Evolutionary conservation across 805 yeast genomes (phyloP).

Genomic region (Citeromyces matritensis): DNA sequence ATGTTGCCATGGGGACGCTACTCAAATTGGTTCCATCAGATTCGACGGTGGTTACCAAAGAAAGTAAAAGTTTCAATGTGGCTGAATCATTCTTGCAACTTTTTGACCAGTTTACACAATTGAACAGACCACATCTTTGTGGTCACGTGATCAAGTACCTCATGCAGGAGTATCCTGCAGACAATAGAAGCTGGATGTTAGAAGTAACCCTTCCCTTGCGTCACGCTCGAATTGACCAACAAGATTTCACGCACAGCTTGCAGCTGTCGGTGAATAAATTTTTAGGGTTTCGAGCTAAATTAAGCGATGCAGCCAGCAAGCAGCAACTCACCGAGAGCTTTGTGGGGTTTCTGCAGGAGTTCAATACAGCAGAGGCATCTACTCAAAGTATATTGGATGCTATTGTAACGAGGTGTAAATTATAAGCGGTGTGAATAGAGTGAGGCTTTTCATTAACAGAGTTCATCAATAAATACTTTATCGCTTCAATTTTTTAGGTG

Average conservation of each 20-base stretch:
- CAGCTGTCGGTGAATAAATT: slow-evolving; percentile 62
- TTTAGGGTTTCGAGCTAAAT: slow-evolving; percentile 33
- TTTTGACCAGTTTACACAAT: slow-evolving; percentile 54
- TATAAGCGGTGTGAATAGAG: not conserved
- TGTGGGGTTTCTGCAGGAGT: slow-evolving; percentile 15
- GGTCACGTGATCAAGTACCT: slow-evolving; percentile 47
- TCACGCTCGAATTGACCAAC: slow-evolving; percentile 21
- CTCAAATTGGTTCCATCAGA: slow-evolving; percentile 11
- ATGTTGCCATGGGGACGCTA: slow-evolving; percentile 43
- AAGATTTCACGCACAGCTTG: slow-evolving; percentile 39
- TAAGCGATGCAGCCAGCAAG: slow-evolving; percentile 7
- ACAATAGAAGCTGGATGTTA: slow-evolving; percentile 21
- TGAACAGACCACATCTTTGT: slow-evolving; percentile 55
- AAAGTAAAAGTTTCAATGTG: slow-evolving; percentile 23
- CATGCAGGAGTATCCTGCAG: slow-evolving; percentile 22
- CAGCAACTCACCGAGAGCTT: slow-evolving; percentile 15
- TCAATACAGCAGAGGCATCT: slow-evolving; percentile 3
- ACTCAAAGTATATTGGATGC: not conserved
- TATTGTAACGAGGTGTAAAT: slow-evolving; percentile 1
- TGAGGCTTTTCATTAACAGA: too few relatives aligned
- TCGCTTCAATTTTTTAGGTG: not conserved
- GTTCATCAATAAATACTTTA: not conserved
- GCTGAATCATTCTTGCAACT: slow-evolving; percentile 29
- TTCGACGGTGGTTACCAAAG: slow-evolving; percentile 12
- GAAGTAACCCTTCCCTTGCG: slow-evolving; percentile 62